Evolutionary conservation across 73 alveolate species (phyloP).

Genomic region (Paraurostyla sp.): DNA sequence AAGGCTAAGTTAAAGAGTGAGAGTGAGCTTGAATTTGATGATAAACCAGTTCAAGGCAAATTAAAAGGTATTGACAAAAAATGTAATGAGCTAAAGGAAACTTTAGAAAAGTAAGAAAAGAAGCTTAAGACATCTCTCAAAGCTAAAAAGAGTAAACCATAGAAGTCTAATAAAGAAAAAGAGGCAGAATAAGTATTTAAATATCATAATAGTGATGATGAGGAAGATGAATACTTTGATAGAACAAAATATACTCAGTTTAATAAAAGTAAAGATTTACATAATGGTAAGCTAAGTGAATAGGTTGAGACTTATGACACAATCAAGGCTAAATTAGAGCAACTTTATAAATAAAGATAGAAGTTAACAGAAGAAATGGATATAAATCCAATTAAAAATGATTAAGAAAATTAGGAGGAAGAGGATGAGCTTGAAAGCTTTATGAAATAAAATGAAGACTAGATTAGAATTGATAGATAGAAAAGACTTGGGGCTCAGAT

Average conservation of each 20-base stretch:
- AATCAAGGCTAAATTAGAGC: slow-evolving; percentile 58
- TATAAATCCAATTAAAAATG: not conserved
- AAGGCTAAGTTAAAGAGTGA: slow-evolving; percentile 41
- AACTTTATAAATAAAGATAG: slow-evolving; percentile 32
- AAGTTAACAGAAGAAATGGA: slow-evolving; percentile 28
- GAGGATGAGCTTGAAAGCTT: slow-evolving; percentile 64
- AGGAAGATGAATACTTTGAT: slow-evolving; percentile 74
- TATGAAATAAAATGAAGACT: slow-evolving; percentile 59
- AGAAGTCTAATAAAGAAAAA: slow-evolving; percentile 37
- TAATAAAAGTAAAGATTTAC: not conserved
- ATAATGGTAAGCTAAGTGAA: not conserved
- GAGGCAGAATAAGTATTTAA: slow-evolving; percentile 46
- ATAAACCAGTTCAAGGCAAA: slow-evolving; percentile 36
- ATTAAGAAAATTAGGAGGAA: not conserved
- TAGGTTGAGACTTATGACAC: slow-evolving; percentile 65
- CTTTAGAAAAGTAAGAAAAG: slow-evolving; percentile 38
- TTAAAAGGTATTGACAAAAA: slow-evolving; percentile 49
- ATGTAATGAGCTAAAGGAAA: slow-evolving; percentile 22
- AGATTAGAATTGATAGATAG: slow-evolving; percentile 15
- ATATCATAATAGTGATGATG: slow-evolving; percentile 57
- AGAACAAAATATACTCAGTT: slow-evolving; percentile 58
- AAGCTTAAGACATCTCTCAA: slow-evolving; percentile 29
- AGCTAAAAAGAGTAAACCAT: slow-evolving; percentile 32
- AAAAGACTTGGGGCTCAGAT: slow-evolving; percentile 17
- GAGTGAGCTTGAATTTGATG: slow-evolving; percentile 59